These are phyloP conservation scores for Nemania sp. DNA, from an alignment of 2,329 filamentous ascomycete species.

Conservation along the genomic window DNA sequence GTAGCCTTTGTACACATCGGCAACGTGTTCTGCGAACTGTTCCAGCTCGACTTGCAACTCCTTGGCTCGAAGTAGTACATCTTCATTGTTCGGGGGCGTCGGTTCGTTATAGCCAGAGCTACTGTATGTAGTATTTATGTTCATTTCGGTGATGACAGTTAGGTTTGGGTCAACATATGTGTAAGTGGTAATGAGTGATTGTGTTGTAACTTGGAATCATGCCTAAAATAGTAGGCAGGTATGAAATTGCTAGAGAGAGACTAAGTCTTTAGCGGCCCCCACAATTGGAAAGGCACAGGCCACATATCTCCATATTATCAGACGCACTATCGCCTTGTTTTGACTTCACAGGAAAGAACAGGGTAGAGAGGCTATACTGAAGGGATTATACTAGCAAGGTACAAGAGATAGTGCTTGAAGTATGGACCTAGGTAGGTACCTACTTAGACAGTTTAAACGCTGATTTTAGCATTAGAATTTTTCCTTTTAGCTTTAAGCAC, in stretches of 20 bases:
- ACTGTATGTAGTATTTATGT: background rate
- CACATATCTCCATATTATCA: background rate
- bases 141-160: conserved; percentile 13
- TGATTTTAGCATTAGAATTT: too few species aligned
- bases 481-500: too few species aligned
- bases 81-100: background rate
- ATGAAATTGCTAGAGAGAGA: background rate
- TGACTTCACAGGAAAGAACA: too few species aligned
- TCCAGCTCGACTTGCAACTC: conserved; percentile 45
- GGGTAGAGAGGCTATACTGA: too few species aligned
- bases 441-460: too few species aligned
- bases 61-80: conserved; percentile 27
- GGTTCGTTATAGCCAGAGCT: conserved; percentile 12
- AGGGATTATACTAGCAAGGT: too few species aligned
- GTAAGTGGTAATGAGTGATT: background rate
- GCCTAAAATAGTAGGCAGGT: too few species aligned
- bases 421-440: too few species aligned
- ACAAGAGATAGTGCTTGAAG: too few species aligned
- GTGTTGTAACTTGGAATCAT: too few species aligned
- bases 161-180: background rate
- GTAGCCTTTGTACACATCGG: conserved; percentile 44
- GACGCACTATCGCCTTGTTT: too few species aligned
- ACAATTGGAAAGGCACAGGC: conserved; percentile 7
- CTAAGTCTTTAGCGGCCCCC: background rate
- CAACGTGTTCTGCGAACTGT: conserved; percentile 44